Percentiles rank a stretch among this genome's conserved stretches.
phyloP scores from a whole-genome alignment of 805 yeast species.

The Myxozyma melibiosi region DNA sequence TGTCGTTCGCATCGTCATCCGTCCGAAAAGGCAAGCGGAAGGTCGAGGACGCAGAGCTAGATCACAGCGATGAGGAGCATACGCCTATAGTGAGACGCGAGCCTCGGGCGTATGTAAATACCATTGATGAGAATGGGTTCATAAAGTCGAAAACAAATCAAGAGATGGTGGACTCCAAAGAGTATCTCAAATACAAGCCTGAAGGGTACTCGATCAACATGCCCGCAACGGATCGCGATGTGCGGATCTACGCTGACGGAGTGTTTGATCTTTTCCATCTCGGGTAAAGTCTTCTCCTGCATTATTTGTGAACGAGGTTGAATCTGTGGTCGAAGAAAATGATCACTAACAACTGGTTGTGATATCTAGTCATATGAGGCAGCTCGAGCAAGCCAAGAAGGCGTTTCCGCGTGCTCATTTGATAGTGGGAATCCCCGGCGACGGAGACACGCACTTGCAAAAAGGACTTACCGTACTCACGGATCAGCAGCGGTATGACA shows the following conservation, averaged over 20 bases:
- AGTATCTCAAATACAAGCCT: constrained; percentile 28
- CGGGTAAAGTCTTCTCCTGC: constrained; percentile 49
- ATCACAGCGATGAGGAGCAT: neutral
- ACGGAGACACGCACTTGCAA: constrained; percentile 83
- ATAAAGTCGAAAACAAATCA: constrained; percentile 20
- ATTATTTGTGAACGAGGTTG: neutral
- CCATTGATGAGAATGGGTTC: constrained; percentile 13
- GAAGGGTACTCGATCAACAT: constrained; percentile 53
- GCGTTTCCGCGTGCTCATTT: constrained; percentile 80
- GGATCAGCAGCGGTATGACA: constrained; percentile 85
- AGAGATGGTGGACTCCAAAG: constrained; percentile 27
- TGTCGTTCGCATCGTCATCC: neutral
- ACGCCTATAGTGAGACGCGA: neutral
- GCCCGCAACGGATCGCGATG: constrained; percentile 84
- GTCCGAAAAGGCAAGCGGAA: neutral
- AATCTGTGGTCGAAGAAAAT: neutral
- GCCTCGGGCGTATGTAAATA: constrained; percentile 1
- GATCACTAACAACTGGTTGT: neutral
- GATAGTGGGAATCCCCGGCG: constrained; percentile 91
- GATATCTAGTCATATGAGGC: constrained; percentile 73
- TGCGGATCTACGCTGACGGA: constrained; percentile 97
- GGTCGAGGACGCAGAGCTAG: neutral
- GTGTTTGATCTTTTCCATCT: constrained; percentile 94
- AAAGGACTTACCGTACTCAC: constrained; percentile 92
- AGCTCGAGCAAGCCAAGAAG: constrained; percentile 94